Base-by-base conservation (phyloP, 305 asterid genomes). In the Rubia balearica region DNA sequence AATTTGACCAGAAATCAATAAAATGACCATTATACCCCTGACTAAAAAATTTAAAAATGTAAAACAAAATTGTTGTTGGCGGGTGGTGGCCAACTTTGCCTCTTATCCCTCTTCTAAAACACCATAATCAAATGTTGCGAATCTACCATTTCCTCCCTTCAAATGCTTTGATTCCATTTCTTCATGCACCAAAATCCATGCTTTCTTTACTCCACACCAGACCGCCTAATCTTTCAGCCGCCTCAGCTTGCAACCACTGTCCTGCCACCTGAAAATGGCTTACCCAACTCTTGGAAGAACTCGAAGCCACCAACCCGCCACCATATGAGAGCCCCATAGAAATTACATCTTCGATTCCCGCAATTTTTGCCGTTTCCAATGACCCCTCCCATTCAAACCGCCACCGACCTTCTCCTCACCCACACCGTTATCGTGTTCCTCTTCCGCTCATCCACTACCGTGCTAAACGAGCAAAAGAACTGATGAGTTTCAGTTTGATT, bases 401-500 rank as follows among this genome's bases (percentile, higher is more conserved):
- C 96, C 76, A 77, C 94, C 74, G 84, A 90, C 76, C 72, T 89
- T 33, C 88, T 93, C 65, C 93, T 93, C 89, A 87, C 96, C 42
- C 96, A 87, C 6, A 83, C 96, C 75, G 77, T 91, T 70, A 22
- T 88, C 45, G 81, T 88, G 68, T 84, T 88, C 57, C 94, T 93
- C 73, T 90, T 93, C 77, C 87, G 96, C 59, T 74, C 27, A 80
- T 93, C 76, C 93, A 95, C 71, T 91, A 96, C 82, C 90, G 98
- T 6, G 94, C 92, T 59, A 84, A 79, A 76, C 94, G 91, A 14
- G 96, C 90, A 49, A 90, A 84, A 79, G 83, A 89, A 76, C 77
- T 73, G 82, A 96, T 92, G 45, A 64, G 78, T 12, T 0, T 17
- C 27, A 21, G 8, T n/a, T 21, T 24, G n/a, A 13, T 8, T 33